Evolutionary conservation across 768 basidiomycete genomes (phyloP).

Genomic region (Amyloporia xantha): DNA sequence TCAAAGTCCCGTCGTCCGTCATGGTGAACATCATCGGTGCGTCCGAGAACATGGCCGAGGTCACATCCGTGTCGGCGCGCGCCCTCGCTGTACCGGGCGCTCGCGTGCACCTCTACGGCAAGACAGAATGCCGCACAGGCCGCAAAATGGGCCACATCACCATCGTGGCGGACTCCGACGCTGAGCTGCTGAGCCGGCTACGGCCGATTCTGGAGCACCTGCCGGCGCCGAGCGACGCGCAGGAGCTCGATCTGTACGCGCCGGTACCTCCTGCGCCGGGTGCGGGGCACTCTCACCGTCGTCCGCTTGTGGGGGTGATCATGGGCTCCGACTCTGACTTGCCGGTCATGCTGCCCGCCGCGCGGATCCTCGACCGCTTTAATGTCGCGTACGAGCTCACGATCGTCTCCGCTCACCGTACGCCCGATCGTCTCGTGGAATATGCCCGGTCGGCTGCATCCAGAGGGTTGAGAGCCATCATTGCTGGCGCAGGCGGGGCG

Average conservation of each 20-base stretch:
- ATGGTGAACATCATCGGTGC: constrained; percentile 95
- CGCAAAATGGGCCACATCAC: constrained; percentile 99
- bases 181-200: constrained; percentile 61
- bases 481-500: constrained; percentile 97
- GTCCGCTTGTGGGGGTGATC: constrained; percentile 86
- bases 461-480: constrained; percentile 66
- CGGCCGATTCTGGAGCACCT: constrained; percentile 65
- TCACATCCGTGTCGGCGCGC: constrained; percentile 45
- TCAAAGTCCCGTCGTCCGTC: constrained; percentile 79
- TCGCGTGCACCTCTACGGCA: constrained; percentile 90
- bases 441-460: constrained; percentile 72
- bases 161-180: constrained; percentile 75
- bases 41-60: constrained; percentile 56
- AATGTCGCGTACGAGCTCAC: constrained; percentile 85
- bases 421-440: constrained; percentile 76
- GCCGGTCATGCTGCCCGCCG: constrained; percentile 87
- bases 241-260: constrained; percentile 49
- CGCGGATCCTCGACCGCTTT: constrained; percentile 79
- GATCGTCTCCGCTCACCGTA: constrained; percentile 95
- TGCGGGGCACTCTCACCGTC: constrained; percentile 49
- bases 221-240: constrained; percentile 34
- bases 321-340: constrained; percentile 99
- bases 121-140: constrained; percentile 79
- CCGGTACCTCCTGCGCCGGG: constrained; percentile 38
- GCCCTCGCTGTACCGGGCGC: constrained; percentile 73